Base-by-base conservation (phyloP, 1,139 yeast genomes). In the Scheffersomyces quercinus region DNA sequence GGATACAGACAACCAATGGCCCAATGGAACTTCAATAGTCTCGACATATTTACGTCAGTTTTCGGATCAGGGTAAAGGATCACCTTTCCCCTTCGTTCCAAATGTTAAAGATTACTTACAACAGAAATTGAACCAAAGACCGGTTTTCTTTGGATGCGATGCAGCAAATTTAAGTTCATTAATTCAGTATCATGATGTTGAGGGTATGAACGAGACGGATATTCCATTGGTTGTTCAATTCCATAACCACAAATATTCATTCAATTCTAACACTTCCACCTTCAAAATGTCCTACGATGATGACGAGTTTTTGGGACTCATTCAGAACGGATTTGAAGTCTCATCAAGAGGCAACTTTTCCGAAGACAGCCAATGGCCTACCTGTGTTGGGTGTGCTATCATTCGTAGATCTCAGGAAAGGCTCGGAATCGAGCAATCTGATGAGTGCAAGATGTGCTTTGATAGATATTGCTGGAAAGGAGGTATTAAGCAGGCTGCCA, bases 11-110 rank as follows among this genome's bases (percentile, higher is more conserved):
- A 63, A 70, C 35, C 66, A 62, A 47, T 87, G 93, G 89, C 96
- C 96, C 35, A 79, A 85, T 57, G 96, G 96, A 41, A 66, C 86
- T 1, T 80, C 96, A 0, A 61, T 88, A 39, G 77, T 79, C 28
- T 68, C 72, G 29, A 77, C 86, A 1, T 80, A 75, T 52, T 53
- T 64, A 42, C 68, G 86, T 38, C 84, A 79, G 55, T 76, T 75
- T 49, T 54, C 63, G 6, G 51, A 53, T 2, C 80, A 68, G 50
- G 77, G 77, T 3, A 59, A 59, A 39, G 73, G 72, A 4, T 37
- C 70, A 1, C 73, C 74, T 2, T 65, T 73, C 51, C 79, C 79
- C 2, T 64, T 59, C 48, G 75, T 68, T 6, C 79, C 79, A 9
- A 60, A 60, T 32, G 59, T 55, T 0, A 52, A 54, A 8, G 58